Percentiles rank a stretch among this genome's conserved stretches.
These are phyloP conservation scores for Colletotrichum gloeosporioides DNA, from an alignment of 2,329 filamentous ascomycete species.

Conservation along the genomic window DNA sequence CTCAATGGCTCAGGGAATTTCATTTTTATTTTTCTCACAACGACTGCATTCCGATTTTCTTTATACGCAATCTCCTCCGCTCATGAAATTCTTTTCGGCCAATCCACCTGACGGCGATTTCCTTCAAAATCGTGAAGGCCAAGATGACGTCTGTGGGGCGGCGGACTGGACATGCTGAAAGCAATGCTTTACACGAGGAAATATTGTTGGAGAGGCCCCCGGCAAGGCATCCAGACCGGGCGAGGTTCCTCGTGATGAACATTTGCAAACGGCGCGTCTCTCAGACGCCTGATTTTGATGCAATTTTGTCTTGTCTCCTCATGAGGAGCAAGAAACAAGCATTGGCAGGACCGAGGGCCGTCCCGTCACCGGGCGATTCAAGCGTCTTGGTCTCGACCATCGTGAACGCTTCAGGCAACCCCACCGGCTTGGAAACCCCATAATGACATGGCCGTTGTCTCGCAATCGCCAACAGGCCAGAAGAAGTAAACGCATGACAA, in stretches of 20 bases:
- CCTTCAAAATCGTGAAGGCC: background rate
- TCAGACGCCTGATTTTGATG: background rate
- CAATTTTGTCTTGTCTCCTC: background rate
- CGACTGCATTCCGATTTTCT: background rate
- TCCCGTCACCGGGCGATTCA: background rate
- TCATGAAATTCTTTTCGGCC: background rate
- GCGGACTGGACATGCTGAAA: background rate
- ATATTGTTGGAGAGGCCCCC: background rate
- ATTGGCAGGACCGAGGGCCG: background rate
- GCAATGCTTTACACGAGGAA: background rate
- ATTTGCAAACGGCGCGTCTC: background rate
- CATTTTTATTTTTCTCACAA: background rate
- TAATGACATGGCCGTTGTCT: background rate
- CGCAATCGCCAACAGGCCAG: background rate
- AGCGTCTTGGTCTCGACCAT: background rate
- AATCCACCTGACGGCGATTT: background rate
- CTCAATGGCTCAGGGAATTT: background rate
- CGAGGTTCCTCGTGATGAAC: background rate
- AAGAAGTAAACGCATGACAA: background rate
- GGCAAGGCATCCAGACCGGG: background rate
- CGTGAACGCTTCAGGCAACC: background rate
- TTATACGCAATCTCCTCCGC: background rate
- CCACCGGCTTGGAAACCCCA: background rate
- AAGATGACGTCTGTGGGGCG: background rate
- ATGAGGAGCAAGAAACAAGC: background rate